Conservation (phyloP, 139 green algal genomes). For the Dunaliella sp. region DNA sequence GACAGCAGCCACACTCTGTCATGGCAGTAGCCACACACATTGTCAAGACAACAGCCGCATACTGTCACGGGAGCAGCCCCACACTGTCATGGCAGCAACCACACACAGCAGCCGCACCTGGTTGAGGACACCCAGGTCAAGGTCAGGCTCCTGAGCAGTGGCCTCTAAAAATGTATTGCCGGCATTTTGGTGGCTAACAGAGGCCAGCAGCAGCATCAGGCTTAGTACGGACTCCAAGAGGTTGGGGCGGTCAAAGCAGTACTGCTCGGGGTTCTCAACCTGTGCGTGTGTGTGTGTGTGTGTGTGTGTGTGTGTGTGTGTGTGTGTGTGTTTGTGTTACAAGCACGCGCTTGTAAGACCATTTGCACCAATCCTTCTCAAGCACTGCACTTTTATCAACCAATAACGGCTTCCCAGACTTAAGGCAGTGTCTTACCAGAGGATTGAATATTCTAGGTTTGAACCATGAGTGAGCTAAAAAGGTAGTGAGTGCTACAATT, state of each 20-base stretch:
- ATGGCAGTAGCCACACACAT: no score
- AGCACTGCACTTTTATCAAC: no score
- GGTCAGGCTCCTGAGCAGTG: constrained; percentile 18
- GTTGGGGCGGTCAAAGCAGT: constrained; percentile 54
- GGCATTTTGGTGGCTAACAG: neutral
- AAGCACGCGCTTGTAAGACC: no score
- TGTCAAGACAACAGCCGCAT: no score
- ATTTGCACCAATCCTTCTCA: no score
- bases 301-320: neutral
- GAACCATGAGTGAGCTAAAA: neutral
- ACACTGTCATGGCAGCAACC: no score
- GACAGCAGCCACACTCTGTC: no score
- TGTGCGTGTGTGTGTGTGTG: neutral
- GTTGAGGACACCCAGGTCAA: constrained; percentile 21
- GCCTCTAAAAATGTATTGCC: constrained; percentile 2
- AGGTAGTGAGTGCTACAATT: neutral
- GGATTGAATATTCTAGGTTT: no score
- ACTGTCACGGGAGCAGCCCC: no score
- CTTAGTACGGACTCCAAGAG: constrained; percentile 38
- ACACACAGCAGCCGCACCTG: neutral
- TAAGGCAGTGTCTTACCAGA: no score
- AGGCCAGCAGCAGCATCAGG: constrained; percentile 14
- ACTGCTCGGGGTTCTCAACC: constrained; percentile 54
- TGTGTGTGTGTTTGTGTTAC: no score
- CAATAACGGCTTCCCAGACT: no score